Evolutionary conservation across 2,329 filamentous ascomycete genomes (phyloP).

Genomic region (Penicillium sp.): DNA sequence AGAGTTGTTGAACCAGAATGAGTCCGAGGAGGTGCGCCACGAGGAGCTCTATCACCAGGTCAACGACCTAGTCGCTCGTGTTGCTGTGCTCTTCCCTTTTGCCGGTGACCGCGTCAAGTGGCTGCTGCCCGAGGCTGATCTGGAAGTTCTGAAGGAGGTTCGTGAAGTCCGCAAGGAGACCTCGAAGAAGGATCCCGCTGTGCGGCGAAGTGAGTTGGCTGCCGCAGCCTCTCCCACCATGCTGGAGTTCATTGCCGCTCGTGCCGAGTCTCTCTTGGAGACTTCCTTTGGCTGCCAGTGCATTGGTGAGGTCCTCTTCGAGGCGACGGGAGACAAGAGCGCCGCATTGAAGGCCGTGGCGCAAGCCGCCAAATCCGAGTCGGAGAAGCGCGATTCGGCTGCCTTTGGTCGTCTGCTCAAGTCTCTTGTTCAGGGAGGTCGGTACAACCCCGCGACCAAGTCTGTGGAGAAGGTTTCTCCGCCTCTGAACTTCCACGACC

Average conservation of each 20-base stretch:
- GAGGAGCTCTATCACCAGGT: slow-evolving; percentile 41
- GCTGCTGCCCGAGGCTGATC: slow-evolving; percentile 58
- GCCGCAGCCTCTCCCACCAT: slow-evolving; percentile 68
- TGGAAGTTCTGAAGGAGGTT: slow-evolving; percentile 69
- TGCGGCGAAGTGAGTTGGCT: slow-evolving; percentile 69
- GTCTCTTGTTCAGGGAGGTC: slow-evolving; percentile 80
- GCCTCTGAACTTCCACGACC: slow-evolving; percentile 69
- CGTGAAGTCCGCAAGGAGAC: slow-evolving; percentile 73
- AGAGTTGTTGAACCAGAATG: slow-evolving; percentile 70
- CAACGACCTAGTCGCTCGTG: slow-evolving; percentile 47
- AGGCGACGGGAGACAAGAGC: slow-evolving; percentile 68
- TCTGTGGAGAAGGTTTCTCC: slow-evolving; percentile 66
- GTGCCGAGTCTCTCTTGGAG: slow-evolving; percentile 61
- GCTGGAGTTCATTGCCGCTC: slow-evolving; percentile 64
- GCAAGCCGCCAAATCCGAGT: slow-evolving; percentile 37
- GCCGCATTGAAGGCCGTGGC: slow-evolving; percentile 64
- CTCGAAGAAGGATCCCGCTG: slow-evolving; percentile 83
- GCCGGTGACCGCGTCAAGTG: slow-evolving; percentile 56
- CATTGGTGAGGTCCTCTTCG: slow-evolving; percentile 73
- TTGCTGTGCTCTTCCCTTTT: slow-evolving; percentile 74
- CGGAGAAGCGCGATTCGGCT: slow-evolving; percentile 55
- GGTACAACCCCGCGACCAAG: slow-evolving; percentile 70
- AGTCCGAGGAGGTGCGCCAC: slow-evolving; percentile 32
- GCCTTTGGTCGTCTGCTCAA: slow-evolving; percentile 79
- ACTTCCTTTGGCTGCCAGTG: slow-evolving; percentile 83